Conservation (phyloP, 2,329 filamentous ascomycete species). For the Myriangium duriaei region DNA sequence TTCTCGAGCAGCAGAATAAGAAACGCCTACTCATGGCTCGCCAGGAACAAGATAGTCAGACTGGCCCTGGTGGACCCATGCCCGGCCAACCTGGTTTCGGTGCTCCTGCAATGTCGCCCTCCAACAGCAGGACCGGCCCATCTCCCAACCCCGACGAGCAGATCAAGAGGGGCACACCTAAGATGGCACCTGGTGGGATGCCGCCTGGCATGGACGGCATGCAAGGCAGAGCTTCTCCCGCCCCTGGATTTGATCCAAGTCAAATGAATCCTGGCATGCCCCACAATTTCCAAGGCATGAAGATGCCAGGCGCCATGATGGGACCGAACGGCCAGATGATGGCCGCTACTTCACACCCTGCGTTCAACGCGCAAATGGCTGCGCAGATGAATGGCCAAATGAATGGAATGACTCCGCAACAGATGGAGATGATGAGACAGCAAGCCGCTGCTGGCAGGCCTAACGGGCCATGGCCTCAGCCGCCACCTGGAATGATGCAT, state of each 20-base stretch:
- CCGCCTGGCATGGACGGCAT: constrained; percentile 58
- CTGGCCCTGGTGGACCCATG: constrained; percentile 31
- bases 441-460: constrained; percentile 24
- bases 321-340: constrained; percentile 39
- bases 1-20: constrained; percentile 79
- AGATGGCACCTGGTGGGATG: constrained; percentile 56
- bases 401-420: constrained; percentile 43
- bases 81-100: constrained; percentile 38
- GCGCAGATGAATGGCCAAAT: constrained; percentile 23
- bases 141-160: constrained; percentile 68
- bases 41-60: constrained; percentile 55
- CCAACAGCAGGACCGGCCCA: constrained; percentile 56
- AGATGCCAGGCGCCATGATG: constrained; percentile 46
- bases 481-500: constrained; percentile 25
- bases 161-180: constrained; percentile 66
- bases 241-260: constrained; percentile 42
- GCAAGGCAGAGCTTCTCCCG: constrained; percentile 49
- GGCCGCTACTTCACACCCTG: constrained; percentile 53
- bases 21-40: constrained; percentile 74
- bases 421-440: constrained; percentile 29
- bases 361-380: constrained; percentile 34
- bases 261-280: constrained; percentile 36
- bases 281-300: constrained; percentile 22
- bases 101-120: constrained; percentile 49
- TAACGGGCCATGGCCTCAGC: constrained; percentile 26